phyloP scores from a whole-genome alignment of 2,329 filamentous ascomycete species.

The Rachicladosporium sp. region DNA sequence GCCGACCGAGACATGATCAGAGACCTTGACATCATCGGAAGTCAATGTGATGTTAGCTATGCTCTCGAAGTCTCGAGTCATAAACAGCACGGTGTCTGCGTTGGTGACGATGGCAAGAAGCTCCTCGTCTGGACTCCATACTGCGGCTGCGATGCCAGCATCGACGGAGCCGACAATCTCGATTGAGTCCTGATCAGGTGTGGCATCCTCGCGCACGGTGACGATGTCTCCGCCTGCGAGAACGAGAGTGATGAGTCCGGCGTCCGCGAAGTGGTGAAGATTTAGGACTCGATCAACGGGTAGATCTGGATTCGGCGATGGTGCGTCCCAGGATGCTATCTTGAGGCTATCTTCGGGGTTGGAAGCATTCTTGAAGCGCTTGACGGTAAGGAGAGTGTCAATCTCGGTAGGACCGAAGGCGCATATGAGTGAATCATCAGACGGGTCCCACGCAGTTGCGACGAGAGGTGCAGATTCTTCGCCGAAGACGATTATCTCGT shows the following conservation, averaged over 20 bases:
- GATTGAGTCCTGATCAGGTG: constrained; percentile 60
- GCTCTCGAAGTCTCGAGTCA: constrained; percentile 83
- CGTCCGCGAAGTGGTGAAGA: constrained; percentile 78
- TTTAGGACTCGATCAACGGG: constrained; percentile 62
- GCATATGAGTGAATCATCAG: constrained; percentile 65
- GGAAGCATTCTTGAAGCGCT: constrained; percentile 34
- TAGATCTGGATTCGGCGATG: constrained; percentile 65
- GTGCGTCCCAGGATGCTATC: constrained; percentile 82
- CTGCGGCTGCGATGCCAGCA: constrained; percentile 75
- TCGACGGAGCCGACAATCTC: constrained; percentile 94
- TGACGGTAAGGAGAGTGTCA: constrained; percentile 62
- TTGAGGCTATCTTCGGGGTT: constrained; percentile 30
- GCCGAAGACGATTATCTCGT: constrained; percentile 49
- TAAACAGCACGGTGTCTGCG: constrained; percentile 69
- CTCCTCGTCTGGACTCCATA: constrained; percentile 94
- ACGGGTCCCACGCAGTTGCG: constrained; percentile 74
- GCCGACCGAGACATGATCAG: constrained; percentile 83
- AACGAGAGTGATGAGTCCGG: constrained; percentile 64
- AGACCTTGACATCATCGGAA: constrained; percentile 63
- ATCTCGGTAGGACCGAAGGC: constrained; percentile 67
- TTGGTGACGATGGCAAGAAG: constrained; percentile 72
- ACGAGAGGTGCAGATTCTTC: constrained; percentile 50
- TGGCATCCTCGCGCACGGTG: constrained; percentile 61
- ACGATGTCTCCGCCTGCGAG: constrained; percentile 86
- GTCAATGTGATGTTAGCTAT: constrained; percentile 63